phyloP scores from a whole-genome alignment of 805 yeast species.

The Saccharomyces paradoxus region DNA sequence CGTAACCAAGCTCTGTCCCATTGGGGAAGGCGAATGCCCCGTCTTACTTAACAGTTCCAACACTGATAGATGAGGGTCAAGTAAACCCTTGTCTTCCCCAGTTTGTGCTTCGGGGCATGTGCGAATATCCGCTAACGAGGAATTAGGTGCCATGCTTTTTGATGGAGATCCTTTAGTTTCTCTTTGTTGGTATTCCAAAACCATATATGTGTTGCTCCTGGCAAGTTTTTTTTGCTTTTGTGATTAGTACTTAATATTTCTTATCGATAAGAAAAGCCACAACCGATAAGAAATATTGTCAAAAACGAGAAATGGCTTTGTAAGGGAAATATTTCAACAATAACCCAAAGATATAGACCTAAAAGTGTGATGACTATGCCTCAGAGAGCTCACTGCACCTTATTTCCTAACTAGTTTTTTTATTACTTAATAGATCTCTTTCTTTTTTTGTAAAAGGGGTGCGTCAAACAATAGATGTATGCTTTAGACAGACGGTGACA shows the following conservation, averaged over 20 bases:
- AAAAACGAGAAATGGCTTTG: not conserved
- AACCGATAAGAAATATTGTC: not conserved
- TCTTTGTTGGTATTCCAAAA: not conserved
- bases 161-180: not conserved
- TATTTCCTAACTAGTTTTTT: not conserved
- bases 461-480: not conserved
- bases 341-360: not conserved
- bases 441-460: not conserved
- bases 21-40: not conserved
- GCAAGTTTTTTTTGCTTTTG: not conserved
- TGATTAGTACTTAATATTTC: not conserved
- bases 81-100: slow-evolving; percentile 11
- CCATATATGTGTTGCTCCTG: not conserved
- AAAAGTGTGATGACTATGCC: not conserved
- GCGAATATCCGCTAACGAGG: not conserved
- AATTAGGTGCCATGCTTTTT: not conserved
- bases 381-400: not conserved
- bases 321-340: not conserved
- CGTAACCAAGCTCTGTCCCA: not conserved
- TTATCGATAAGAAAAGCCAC: not conserved
- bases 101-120: not conserved
- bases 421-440: not conserved
- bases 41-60: slow-evolving; percentile 16
- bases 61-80: slow-evolving; percentile 29
- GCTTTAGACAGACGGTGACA: not conserved